Evolutionary conservation across 805 yeast species (phyloP).

Genomic region (Hanseniaspora clermontiae): DNA sequence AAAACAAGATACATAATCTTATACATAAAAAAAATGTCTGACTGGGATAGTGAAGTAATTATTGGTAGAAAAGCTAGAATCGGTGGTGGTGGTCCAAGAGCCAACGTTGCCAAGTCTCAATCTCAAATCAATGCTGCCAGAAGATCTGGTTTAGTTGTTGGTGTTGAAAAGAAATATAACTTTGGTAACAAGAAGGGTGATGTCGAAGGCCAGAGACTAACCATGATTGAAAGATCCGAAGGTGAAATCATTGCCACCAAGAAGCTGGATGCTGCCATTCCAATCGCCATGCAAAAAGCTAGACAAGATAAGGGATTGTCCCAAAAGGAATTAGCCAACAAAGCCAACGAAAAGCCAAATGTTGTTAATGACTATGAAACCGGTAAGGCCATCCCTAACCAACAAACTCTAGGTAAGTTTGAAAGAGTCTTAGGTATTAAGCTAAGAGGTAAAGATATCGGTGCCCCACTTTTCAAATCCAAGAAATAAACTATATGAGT

Average conservation of each 20-base stretch:
- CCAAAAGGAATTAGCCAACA: conserved; percentile 93
- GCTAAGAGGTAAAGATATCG: conserved; percentile 91
- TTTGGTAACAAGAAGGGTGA: conserved; percentile 45
- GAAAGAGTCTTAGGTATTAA: conserved; percentile 91
- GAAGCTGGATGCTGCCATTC: conserved; percentile 72
- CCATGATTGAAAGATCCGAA: conserved; percentile 85
- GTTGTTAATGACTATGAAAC: conserved; percentile 93
- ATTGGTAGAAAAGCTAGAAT: conserved; percentile 82
- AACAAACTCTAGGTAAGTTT: conserved; percentile 80
- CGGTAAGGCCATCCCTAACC: conserved; percentile 92
- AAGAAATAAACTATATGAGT: conserved; percentile 24
- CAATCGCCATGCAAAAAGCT: conserved; percentile 72
- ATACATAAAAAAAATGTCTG: conserved; percentile 33
- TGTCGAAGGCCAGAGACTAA: conserved; percentile 87
- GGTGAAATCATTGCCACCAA: conserved; percentile 79
- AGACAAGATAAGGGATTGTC: conserved; percentile 80
- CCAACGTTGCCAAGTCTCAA: conserved; percentile 64
- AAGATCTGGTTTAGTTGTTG: conserved; percentile 76
- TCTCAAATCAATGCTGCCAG: conserved; percentile 85
- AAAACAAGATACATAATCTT: not conserved
- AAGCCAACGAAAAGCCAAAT: conserved; percentile 89
- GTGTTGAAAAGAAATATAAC: conserved; percentile 88
- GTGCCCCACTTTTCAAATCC: conserved; percentile 57
- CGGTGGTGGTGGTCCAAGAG: conserved; percentile 81
- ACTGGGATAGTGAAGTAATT: conserved; percentile 85